These are phyloP conservation scores for Agaricus subrufescens DNA, from an alignment of 768 basidiomycete species.

Conservation along the genomic window DNA sequence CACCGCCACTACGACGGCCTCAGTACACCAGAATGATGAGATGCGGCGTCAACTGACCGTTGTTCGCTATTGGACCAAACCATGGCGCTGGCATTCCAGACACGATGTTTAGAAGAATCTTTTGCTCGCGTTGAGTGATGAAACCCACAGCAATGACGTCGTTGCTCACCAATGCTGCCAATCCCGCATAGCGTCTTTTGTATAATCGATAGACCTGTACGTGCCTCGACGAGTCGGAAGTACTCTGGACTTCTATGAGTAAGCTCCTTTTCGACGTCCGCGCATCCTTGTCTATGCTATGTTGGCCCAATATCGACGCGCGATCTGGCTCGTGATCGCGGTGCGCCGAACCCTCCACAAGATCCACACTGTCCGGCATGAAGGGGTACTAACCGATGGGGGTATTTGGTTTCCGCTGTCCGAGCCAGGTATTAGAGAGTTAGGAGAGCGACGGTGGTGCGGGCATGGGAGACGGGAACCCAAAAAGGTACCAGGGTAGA, in stretches of 20 bases:
- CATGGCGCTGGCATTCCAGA: constrained; percentile 70
- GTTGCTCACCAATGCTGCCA: constrained; percentile 52
- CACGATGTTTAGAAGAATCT: constrained; percentile 62
- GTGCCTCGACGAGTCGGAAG: background rate
- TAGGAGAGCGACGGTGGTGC: too few relatives aligned
- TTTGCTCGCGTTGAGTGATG: background rate
- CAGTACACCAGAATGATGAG: too few relatives aligned
- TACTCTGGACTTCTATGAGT: background rate
- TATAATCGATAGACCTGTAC: constrained; percentile 53
- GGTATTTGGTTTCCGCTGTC: background rate
- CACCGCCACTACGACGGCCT: constrained; percentile 36
- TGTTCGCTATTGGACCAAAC: constrained; percentile 80
- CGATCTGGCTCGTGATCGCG: background rate
- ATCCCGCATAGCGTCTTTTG: constrained; percentile 61
- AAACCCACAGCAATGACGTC: background rate
- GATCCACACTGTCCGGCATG: constrained; percentile 1
- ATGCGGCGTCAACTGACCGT: constrained; percentile 36
- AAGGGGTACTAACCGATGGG: background rate
- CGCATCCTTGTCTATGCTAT: background rate
- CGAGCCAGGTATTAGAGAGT: background rate
- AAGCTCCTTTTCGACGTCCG: background rate
- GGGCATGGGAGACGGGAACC: too few relatives aligned
- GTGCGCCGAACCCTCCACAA: background rate
- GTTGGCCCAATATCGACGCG: background rate
- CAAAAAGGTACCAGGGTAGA: too few relatives aligned